These are phyloP conservation scores for Mycena rosella DNA, from an alignment of 768 basidiomycete species.

Conservation along the genomic window DNA sequence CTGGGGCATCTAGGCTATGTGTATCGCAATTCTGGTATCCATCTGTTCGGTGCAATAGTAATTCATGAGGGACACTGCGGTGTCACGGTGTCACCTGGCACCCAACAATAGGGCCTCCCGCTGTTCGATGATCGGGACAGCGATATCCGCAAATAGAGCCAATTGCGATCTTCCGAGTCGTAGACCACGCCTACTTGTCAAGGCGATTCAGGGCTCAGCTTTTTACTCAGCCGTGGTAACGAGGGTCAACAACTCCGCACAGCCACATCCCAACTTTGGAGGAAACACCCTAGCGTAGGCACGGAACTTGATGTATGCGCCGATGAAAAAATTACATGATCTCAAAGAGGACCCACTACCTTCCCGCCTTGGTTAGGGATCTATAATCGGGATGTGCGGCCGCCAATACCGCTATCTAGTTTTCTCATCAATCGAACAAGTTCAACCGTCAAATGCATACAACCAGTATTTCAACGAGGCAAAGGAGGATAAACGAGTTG, in stretches of 20 bases:
- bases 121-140: conserved; percentile 7
- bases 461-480: background rate
- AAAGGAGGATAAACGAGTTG: too few relatives aligned
- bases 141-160: conserved; percentile 2
- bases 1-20: background rate
- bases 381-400: conserved; percentile 2
- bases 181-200: background rate
- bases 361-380: conserved; percentile 16
- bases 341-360: background rate
- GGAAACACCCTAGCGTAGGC: background rate
- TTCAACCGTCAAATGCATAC: background rate
- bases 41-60: background rate
- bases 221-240: background rate
- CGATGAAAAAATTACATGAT: background rate
- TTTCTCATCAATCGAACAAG: background rate
- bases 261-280: conserved; percentile 5
- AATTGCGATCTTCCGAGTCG: background rate
- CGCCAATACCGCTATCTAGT: background rate
- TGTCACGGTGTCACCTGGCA: conserved; percentile 13
- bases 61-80: too few relatives aligned
- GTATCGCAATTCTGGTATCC: background rate
- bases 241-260: conserved; percentile 10
- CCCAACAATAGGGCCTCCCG: conserved; percentile 9
- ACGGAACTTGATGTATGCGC: background rate
- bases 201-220: background rate